Base-by-base conservation (phyloP, 2,329 filamentous ascomycete genomes). In the Epichloe baconii region DNA sequence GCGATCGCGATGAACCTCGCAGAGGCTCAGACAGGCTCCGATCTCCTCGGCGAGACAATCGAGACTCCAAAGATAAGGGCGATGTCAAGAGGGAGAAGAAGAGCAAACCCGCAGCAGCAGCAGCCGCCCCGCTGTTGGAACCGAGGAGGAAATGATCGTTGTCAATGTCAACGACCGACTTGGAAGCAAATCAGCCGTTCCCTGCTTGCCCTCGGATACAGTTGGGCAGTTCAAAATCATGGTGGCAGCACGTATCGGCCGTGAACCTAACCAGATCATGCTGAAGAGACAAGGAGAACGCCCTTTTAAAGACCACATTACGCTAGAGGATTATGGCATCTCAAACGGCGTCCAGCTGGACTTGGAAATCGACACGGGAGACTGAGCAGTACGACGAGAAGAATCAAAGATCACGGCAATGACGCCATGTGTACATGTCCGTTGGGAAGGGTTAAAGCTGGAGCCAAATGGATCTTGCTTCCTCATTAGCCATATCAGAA, bases 101-200 rank as follows among this genome's bases (percentile, higher is more conserved):
- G 51, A 65, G 45, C 52, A 66, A 57, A 41, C 53, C 56, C 34
- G 59, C 49, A 4, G 58, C 53, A 17, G 54, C 52, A 31, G 62
- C 57, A 35, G 59, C 57, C 31, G 62, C 56, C 59, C 57, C 34
- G 54, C 67, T 64, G 47, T 53, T 2, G 57, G 56, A 10, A 40
- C 69, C 4, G 66, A 74, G 5, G 85, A 94, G 63, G 84, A 88
- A 52, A 94, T 96, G 85, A 96, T 97, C 58, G 80, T 95, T 48
- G 90, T 97, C 17, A 82, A 91, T 61, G 82, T 97, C 63, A 97
- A 97, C 66, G 91, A 97, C 68, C 80, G 91, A n/a, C 73, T 97
- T 37, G 91, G 91, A 12, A 96, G 91, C n/a, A 95, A 95, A 63
- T 88, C 90, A 15, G 85, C 87, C 49, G 93, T 97, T 56, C 91